Base-by-base conservation (phyloP, 257 asterid species). In the Plectranthus barbatus region DNA sequence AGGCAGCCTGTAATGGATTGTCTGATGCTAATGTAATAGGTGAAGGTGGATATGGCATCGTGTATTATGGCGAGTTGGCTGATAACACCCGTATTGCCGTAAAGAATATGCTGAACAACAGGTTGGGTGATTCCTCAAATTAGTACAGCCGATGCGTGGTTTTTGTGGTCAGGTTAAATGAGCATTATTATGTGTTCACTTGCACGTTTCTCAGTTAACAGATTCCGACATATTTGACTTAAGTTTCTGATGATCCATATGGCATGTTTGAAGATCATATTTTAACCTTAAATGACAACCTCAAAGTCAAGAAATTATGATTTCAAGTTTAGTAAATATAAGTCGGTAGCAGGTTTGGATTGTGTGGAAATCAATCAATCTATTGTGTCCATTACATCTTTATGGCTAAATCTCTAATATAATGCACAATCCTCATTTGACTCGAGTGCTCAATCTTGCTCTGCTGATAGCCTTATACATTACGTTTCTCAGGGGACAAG, bases 31-130 rank as follows among this genome's bases (percentile, higher is more conserved):
- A 85, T 76, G 96, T 91, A 62, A 91, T 91, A 3, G 97, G 97
- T 55, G 95, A 91, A 81, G 97, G 97, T 59, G 97, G 98, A 33
- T 91, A 91, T 19, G 97, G 98, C 39, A 91, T 91, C 59, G 98
- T 91, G 33, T 91, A 88, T 62, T 78, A 79, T 18, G 98, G 98
- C 19, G 78, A 76, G 17, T 64, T 86, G 84, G 60, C 78, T 24
- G 97, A 92, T 79, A 87, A 85, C 60, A 86, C 95, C 9, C 75
- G 81, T 42, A 65, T 92, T 7, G 98, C 96, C 17, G 90, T 92
- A 41, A 92, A 92, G 83, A 92, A 92, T 72, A 75, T 92, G 73
- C 77, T 92, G 70, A 92, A 92, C 76, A 92, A 92, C 78, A 83
- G 88, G 98, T 88, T 70, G 4, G 23, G 24, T 34, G 31, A 47